A percentile compares a stretch with the other conserved stretches of the same genome.
Conservation (phyloP, 129 eudicot genomes). For the Escallonia herrerae region DNA sequence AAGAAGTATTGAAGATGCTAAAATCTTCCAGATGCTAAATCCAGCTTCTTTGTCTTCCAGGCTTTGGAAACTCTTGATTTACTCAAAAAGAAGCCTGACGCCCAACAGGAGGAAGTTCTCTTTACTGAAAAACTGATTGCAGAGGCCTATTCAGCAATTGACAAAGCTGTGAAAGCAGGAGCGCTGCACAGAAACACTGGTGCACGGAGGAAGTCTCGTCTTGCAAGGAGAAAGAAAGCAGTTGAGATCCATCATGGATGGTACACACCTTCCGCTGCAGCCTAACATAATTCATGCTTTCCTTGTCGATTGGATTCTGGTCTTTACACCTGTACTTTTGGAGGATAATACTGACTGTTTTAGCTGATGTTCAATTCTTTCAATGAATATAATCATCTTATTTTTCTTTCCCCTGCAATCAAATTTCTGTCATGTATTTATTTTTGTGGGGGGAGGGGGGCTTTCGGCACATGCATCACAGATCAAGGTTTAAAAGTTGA, state of each 20-base stretch:
- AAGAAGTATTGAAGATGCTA: too few relatives aligned
- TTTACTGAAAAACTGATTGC: constrained; percentile 77
- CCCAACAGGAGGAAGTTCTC: constrained; percentile 66
- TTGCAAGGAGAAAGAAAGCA: constrained; percentile 94
- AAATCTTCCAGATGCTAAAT: too few relatives aligned
- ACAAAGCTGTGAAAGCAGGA: constrained; percentile 81
- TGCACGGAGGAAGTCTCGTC: constrained; percentile 83
- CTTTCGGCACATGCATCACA: too few relatives aligned
- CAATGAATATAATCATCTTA: too few relatives aligned
- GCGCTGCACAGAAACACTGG: constrained; percentile 88
- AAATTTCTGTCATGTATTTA: too few relatives aligned
- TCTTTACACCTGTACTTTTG: too few relatives aligned
- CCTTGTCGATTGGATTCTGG: too few relatives aligned
- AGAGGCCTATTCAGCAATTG: constrained; percentile 84
- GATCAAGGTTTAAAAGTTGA: too few relatives aligned
- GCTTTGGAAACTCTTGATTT: constrained; percentile 68
- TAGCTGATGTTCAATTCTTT: too few relatives aligned
- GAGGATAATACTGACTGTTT: too few relatives aligned
- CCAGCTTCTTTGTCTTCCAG: constrained; percentile 21
- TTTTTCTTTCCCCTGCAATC: too few relatives aligned
- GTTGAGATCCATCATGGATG: constrained; percentile 89
- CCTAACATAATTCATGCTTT: background rate
- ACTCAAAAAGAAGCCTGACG: constrained; percentile 61
- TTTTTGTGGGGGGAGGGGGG: too few relatives aligned
- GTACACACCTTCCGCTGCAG: constrained; percentile 54